Conservation (phyloP, 176 grass and related monocot species). For the Aegilops tauschii region DNA sequence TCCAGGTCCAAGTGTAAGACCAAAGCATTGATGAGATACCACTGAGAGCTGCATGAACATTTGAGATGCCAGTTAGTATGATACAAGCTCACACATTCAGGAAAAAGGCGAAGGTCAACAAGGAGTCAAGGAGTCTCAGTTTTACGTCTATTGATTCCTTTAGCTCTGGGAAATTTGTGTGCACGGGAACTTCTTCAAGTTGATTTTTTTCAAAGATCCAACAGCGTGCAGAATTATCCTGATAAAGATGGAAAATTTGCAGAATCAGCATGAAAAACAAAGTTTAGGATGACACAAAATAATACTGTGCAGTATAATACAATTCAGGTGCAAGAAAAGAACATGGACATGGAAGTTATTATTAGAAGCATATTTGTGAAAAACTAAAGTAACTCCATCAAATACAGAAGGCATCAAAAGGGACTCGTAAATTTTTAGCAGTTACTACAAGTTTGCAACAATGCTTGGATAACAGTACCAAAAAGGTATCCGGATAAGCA, state of each 20-base stretch:
- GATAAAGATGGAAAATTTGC: conserved; percentile 32
- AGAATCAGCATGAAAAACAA: neutral
- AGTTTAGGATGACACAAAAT: neutral
- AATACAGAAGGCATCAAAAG: neutral
- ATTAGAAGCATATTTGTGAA: neutral
- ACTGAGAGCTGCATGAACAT: conserved; percentile 68
- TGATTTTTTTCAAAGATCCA: conserved; percentile 57
- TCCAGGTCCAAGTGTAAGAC: conserved; percentile 81
- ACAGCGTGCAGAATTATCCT: conserved; percentile 84
- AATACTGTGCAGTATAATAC: neutral
- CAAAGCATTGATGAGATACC: conserved; percentile 79
- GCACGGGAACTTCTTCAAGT: conserved; percentile 56
- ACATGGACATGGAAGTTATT: neutral
- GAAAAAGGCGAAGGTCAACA: neutral
- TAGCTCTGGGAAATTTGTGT: conserved; percentile 53
- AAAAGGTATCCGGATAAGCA: neutral
- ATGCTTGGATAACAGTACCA: neutral
- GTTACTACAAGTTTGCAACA: conserved; percentile 10
- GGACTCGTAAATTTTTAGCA: neutral
- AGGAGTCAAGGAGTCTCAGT: conserved; percentile 9
- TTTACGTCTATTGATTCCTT: conserved; percentile 56
- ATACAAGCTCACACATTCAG: conserved; percentile 9
- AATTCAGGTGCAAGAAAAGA: neutral
- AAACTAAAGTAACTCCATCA: conserved; percentile 4
- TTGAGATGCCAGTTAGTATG: conserved; percentile 34